These are phyloP conservation scores for Lentinula lateritia DNA, from an alignment of 768 basidiomycete genomes.

Conservation along the genomic window DNA sequence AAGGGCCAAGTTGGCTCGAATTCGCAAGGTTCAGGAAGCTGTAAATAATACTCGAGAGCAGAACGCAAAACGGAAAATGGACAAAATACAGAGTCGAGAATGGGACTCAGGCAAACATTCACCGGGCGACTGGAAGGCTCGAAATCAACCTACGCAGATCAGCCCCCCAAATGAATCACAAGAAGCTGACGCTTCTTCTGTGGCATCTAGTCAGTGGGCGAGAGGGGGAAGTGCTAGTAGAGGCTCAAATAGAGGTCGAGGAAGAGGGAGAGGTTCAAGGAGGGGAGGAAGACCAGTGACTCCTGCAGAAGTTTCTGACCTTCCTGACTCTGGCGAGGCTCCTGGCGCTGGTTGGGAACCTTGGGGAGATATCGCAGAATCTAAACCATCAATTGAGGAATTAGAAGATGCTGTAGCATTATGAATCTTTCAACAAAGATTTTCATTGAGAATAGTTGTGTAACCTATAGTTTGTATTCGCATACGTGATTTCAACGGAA, in stretches of 20 bases:
- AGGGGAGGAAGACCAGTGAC: background rate
- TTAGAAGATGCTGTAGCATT: background rate
- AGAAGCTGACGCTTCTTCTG: constrained; percentile 9
- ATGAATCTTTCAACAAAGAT: background rate
- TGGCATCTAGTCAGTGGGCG: constrained; percentile 18
- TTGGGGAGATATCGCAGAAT: background rate
- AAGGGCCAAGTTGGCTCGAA: constrained; percentile 49
- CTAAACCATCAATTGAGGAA: background rate
- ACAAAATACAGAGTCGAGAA: constrained; percentile 72
- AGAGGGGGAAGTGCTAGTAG: constrained; percentile 24
- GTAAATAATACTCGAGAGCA: constrained; percentile 70
- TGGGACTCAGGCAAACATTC: constrained; percentile 76
- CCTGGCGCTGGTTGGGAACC: background rate
- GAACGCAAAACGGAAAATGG: constrained; percentile 77
- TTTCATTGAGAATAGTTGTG: background rate
- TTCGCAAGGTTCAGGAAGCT: constrained; percentile 61
- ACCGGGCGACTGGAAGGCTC: constrained; percentile 23
- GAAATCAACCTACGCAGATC: constrained; percentile 10
- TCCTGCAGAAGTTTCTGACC: background rate
- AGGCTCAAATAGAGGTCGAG: constrained; percentile 23
- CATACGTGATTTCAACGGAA: too few relatives aligned
- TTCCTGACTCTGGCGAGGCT: background rate
- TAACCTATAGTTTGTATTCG: background rate
- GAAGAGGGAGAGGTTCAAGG: constrained; percentile 24
- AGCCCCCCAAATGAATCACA: constrained; percentile 5